Evolutionary conservation across 345 rosid species (phyloP), one percentile per base, ranked within the genome.

Genomic region (Syzygium grande): DNA sequence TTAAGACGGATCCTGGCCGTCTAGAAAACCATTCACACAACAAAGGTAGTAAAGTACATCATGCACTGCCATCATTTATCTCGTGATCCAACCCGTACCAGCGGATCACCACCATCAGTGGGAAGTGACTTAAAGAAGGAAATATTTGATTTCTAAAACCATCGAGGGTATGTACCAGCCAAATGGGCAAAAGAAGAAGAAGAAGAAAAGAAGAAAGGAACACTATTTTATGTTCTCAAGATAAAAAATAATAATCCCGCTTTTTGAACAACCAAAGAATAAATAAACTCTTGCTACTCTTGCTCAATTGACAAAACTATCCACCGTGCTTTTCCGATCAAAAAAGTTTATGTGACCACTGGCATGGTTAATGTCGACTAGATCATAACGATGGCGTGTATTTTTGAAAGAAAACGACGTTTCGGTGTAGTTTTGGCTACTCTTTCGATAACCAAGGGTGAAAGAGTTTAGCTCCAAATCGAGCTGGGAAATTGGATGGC

Each of bases 381-480:
- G 1, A 58, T 5, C 29, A 0, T 4, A 25, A 1, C 0, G 6
- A 58, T 1, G 1, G 29, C 6, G 2, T 25, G 29, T 58, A 25
- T 25, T 58, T 58, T 25, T 5, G 25, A 58, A 4, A 5, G 11
- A 58, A 58, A 58, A 10, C 11, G 14, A 58, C 25, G n/a, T 11
- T 11, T 4, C 0, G 16, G 11, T 15, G 22, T 11, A 29, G 22
- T 0, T 65, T 65, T 65, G 22, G 43, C 41, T 30, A 9, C 16
- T 4, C 11, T 29, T 58, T 58, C 15, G 4, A 9, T 65, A 65
- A 65, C 41, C 21, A 16, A 65, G 41, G 77, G 21, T 16, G 41
- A 65, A 29, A 17, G 22, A 29, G 10, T 4, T 65, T 15, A 34
- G 78, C 41, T 30, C 11, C 22, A 65, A 30, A 30, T 21, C 8